Conservation (phyloP, 495 filamentous ascomycete genomes). For the Neurospora sp. region DNA sequence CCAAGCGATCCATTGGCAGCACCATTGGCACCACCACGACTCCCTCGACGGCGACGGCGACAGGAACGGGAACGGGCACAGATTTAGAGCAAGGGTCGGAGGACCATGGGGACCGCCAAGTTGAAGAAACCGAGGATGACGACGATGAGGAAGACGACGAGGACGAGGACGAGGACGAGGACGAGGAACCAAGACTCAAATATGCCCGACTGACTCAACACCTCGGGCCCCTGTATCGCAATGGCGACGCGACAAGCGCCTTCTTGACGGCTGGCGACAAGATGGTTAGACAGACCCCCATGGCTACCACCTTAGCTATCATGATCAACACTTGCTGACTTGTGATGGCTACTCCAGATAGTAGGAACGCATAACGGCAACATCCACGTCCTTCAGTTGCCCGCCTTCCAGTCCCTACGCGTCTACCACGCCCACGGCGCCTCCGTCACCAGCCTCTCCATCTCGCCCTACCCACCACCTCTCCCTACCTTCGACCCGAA, state of each 20-base stretch:
- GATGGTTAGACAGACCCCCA: constrained; percentile 52
- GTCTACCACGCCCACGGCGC: constrained; percentile 87
- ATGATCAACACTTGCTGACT: neutral
- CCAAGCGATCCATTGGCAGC: neutral
- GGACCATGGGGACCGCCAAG: constrained; percentile 2
- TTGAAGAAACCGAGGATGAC: constrained; percentile 17
- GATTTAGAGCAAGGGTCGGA: constrained; percentile 5
- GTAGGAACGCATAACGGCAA: constrained; percentile 95
- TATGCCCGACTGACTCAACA: constrained; percentile 77
- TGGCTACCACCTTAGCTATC: too few relatives aligned
- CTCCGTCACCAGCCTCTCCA: constrained; percentile 77
- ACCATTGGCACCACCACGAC: neutral
- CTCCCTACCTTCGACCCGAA: constrained; percentile 50
- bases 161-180: constrained; percentile 51
- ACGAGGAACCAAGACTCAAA: constrained; percentile 93
- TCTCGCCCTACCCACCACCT: constrained; percentile 82
- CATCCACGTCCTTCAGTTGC: constrained; percentile 79
- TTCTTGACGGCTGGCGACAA: constrained; percentile 89
- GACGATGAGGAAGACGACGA: constrained; percentile 22
- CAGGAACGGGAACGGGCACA: neutral
- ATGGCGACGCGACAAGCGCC: constrained; percentile 86
- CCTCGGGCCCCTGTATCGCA: constrained; percentile 73
- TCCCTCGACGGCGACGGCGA: neutral
- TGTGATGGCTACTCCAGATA: constrained; percentile 42
- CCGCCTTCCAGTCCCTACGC: constrained; percentile 65